phyloP scores from a whole-genome alignment of 495 filamentous ascomycete genomes.

The Xanthoparmelia taractica region DNA sequence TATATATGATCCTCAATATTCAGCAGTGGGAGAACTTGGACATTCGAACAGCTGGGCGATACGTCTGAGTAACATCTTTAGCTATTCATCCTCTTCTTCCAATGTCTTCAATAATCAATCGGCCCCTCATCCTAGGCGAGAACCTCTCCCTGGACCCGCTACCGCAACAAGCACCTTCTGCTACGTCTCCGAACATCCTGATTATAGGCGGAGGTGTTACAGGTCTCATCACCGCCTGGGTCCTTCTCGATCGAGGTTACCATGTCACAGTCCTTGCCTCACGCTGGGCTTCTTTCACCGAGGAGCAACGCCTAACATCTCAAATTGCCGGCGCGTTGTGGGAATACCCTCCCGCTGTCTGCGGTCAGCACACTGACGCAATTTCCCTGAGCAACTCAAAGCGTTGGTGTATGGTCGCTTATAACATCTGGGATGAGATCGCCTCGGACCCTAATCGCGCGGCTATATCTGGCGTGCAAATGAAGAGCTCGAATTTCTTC shows the following conservation, averaged over 20 bases:
- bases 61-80: not conserved
- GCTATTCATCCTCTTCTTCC: not conserved
- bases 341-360: slow-evolving; percentile 44
- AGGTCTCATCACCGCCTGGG: slow-evolving; percentile 40
- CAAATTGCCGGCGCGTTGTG: slow-evolving; percentile 46
- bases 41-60: not conserved
- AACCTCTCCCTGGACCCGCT: slow-evolving; percentile 6
- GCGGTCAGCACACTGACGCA: slow-evolving; percentile 40
- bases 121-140: not conserved
- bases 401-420: slow-evolving; percentile 40
- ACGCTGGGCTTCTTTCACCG: slow-evolving; percentile 34
- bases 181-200: slow-evolving; percentile 21
- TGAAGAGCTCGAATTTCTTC: slow-evolving; percentile 37
- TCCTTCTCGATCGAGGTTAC: slow-evolving; percentile 43
- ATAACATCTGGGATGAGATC: slow-evolving; percentile 38
- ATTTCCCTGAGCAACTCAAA: slow-evolving; percentile 36
- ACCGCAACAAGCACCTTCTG: slow-evolving; percentile 5
- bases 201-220: slow-evolving; percentile 43
- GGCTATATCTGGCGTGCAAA: slow-evolving; percentile 36
- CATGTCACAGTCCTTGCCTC: slow-evolving; percentile 42
- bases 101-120: not conserved
- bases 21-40: not conserved
- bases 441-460: slow-evolving; percentile 31
- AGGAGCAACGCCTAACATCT: slow-evolving; percentile 39
- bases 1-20: not conserved